phyloP scores from a whole-genome alignment of 1,284 basidiomycete species.

The Cryptococcus sp. region DNA sequence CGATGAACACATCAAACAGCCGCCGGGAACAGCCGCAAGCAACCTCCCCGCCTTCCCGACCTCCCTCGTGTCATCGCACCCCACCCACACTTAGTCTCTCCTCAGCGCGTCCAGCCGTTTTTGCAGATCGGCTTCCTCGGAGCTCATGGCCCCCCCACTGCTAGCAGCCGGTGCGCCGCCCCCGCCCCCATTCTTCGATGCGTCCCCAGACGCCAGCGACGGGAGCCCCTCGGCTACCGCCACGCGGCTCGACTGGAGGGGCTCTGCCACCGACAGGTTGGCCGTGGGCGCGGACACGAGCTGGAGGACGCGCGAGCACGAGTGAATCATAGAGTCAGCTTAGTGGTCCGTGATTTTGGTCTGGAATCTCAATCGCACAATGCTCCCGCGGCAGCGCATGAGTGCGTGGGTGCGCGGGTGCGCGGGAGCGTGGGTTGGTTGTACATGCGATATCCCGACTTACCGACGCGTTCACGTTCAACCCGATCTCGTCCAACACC shows the following conservation, averaged over 20 bases:
- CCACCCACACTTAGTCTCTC: slow-evolving; percentile 29
- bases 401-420: not conserved
- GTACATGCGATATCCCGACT: slow-evolving; percentile 21
- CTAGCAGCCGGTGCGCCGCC: slow-evolving; percentile 23
- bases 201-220: slow-evolving; percentile 61
- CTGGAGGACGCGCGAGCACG: slow-evolving; percentile 64
- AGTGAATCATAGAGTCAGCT: slow-evolving; percentile 52
- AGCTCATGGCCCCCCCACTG: slow-evolving; percentile 54
- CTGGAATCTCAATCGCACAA: not conserved
- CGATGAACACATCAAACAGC: not conserved
- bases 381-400: no score
- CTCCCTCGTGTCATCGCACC: not conserved
- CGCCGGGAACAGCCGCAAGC: not conserved
- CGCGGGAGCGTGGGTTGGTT: not conserved
- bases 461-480: slow-evolving; percentile 86
- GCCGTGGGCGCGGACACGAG: slow-evolving; percentile 78
- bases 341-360: not conserved
- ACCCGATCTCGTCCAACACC: slow-evolving; percentile 96
- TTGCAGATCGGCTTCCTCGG: slow-evolving; percentile 85
- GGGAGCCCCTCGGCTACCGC: slow-evolving; percentile 62
- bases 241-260: slow-evolving; percentile 63
- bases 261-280: slow-evolving; percentile 59
- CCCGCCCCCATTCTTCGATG: slow-evolving; percentile 33
- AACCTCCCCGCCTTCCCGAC: not conserved
- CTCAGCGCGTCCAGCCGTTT: slow-evolving; percentile 78